Percentiles rank a stretch among this genome's conserved stretches.
Evolutionary conservation across 352 stramenopile genomes (phyloP).

Genomic region (Elongisporangium anandrum): DNA sequence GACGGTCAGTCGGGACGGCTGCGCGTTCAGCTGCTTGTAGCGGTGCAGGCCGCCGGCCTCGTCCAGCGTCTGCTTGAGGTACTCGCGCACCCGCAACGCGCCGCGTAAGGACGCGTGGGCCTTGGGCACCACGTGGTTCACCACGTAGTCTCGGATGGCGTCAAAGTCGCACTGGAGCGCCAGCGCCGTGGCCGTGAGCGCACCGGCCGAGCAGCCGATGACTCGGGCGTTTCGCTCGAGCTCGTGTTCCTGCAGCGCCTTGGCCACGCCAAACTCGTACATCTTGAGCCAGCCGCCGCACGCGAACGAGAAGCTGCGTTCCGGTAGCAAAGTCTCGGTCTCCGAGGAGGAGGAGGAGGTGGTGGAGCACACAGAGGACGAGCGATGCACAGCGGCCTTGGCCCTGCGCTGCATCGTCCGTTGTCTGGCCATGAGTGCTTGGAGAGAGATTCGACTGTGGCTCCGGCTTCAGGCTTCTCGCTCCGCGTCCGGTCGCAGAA

Average conservation of each 20-base stretch:
- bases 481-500: not conserved
- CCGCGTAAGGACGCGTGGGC: slow-evolving; percentile 46
- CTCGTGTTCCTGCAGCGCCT: slow-evolving; percentile 73
- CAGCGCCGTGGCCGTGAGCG: slow-evolving; percentile 65
- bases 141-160: slow-evolving; percentile 55
- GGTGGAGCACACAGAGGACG: not conserved
- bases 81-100: slow-evolving; percentile 63
- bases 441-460: not conserved
- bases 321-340: not conserved
- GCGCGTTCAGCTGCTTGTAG: slow-evolving; percentile 44
- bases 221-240: slow-evolving; percentile 54
- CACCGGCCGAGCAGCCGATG: slow-evolving; percentile 77
- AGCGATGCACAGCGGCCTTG: not conserved
- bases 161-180: slow-evolving; percentile 76
- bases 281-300: slow-evolving; percentile 87
- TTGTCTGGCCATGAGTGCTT: not conserved
- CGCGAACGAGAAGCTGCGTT: slow-evolving; percentile 81
- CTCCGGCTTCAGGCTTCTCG: not conserved
- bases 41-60: slow-evolving; percentile 32
- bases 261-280: slow-evolving; percentile 85
- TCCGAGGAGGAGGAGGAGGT: not conserved
- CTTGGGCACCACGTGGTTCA: slow-evolving; percentile 44
- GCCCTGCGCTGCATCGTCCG: not conserved
- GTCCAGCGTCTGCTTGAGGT: slow-evolving; percentile 47
- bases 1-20: slow-evolving; percentile 37